Base-by-base conservation (phyloP, 345 rosid species). In the Brassica carinata region DNA sequence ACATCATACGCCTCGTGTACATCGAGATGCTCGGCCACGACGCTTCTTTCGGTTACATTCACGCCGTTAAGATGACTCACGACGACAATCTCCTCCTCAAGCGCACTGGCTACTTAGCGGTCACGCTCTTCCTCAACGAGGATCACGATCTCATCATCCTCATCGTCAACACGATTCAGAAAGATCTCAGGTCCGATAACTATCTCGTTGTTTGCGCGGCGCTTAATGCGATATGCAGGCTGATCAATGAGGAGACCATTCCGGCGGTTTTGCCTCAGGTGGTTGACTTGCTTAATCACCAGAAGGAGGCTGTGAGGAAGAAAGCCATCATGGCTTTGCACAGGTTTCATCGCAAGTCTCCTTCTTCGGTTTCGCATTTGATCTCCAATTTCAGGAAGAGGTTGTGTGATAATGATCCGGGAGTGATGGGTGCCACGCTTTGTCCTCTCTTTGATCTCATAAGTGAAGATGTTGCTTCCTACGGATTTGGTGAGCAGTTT, bases 1-100 rank as follows among this genome's bases (percentile, higher is more conserved):
- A 81, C 87, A 90, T 96, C 48, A 87, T 96, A 64, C 87, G 98
- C 2, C 90, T 96, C 31, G 89, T 90, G 58, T 96, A 93, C 84
- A 86, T 96, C 30, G 99, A 96, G 89, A 96, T 96, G 99, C 90
- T 96, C 8, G 99, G 99, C 23, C 98, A 96, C 79, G 98, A 94
- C 77, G 97, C 99, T 68, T 96, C 99, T 3, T 96, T 96, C 62
- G 98, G 98, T 8, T 92, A 96, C 88, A 96, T 96, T 78, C 97
- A 96, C 82, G 97, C 99, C 76, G 99, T 96, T 17, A 96, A 96
- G 86, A 96, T 96, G 99, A 96, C 99, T 0, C 99, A 96, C 84
- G 97, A 96, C 65, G 99, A 93, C 64, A 87, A 63, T 65, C 85
- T 94, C 4, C 83, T 84, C 27, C 95, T 94, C 59, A 96, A 96